phyloP scores from a whole-genome alignment of 1,139 yeast genomes.

The Saccharomycopsis hybrid region DNA sequence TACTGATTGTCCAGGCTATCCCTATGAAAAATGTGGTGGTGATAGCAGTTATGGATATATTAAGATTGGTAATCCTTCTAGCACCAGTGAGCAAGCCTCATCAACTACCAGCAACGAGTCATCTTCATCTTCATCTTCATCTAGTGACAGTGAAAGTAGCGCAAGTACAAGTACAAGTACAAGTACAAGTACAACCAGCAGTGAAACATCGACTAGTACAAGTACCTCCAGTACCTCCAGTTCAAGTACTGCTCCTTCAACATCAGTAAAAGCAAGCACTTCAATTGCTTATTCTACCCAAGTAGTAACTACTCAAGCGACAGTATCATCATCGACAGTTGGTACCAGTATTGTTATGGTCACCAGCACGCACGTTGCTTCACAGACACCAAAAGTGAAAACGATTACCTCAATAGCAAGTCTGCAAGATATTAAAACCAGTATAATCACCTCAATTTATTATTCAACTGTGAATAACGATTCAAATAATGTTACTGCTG shows the following conservation, averaged over 20 bases:
- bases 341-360: background rate
- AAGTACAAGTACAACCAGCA: background rate
- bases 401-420: background rate
- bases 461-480: background rate
- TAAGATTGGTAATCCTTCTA: background rate
- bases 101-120: background rate
- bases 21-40: conserved; percentile 61
- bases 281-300: background rate
- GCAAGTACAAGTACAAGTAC: conserved; percentile 1
- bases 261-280: background rate
- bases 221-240: background rate
- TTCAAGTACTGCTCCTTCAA: background rate
- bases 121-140: background rate
- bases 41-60: conserved; percentile 21
- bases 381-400: background rate
- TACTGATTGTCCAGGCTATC: conserved; percentile 50
- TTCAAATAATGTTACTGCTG: background rate
- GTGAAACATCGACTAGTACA: background rate
- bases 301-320: background rate
- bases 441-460: background rate
- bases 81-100: background rate
- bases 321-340: background rate
- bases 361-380: background rate
- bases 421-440: background rate
- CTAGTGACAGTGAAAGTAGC: background rate